Evolutionary conservation across 1,139 yeast genomes (phyloP).

Genomic region (Pichiaceae sp.): DNA sequence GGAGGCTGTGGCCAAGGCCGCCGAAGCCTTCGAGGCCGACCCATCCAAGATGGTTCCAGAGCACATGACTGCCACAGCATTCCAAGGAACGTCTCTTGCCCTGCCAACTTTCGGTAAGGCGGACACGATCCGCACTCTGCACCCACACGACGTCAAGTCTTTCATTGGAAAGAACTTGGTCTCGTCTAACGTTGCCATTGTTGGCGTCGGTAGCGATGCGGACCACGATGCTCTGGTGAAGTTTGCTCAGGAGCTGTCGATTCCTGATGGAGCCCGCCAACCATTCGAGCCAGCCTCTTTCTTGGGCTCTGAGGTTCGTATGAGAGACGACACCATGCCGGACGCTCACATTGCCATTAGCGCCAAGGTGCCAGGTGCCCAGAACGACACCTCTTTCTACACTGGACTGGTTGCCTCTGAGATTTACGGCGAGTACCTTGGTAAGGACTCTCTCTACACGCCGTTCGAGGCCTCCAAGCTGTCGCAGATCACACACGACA

Average conservation of each 20-base stretch:
- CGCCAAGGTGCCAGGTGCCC: slow-evolving; percentile 58
- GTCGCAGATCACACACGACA: slow-evolving; percentile 63
- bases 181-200: slow-evolving; percentile 57
- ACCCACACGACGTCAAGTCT: slow-evolving; percentile 46
- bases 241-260: slow-evolving; percentile 42
- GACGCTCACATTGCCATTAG: slow-evolving; percentile 71
- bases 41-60: slow-evolving; percentile 50
- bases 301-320: slow-evolving; percentile 79
- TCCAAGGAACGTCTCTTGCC: slow-evolving; percentile 75
- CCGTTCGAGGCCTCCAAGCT: slow-evolving; percentile 79
- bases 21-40: slow-evolving; percentile 36
- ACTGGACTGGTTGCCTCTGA: slow-evolving; percentile 69
- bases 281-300: slow-evolving; percentile 46
- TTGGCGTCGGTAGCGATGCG: slow-evolving; percentile 61
- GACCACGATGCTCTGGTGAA: slow-evolving; percentile 62
- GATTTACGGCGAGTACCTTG: slow-evolving; percentile 55
- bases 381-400: slow-evolving; percentile 52
- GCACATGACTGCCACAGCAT: slow-evolving; percentile 73
- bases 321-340: slow-evolving; percentile 82
- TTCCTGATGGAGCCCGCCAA: slow-evolving; percentile 51
- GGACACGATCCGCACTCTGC: slow-evolving; percentile 52
- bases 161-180: slow-evolving; percentile 52
- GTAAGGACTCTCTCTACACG: slow-evolving; percentile 39
- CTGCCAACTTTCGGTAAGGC: slow-evolving; percentile 68
- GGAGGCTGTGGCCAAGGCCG: slow-evolving; percentile 26